Evolutionary conservation across 2,329 filamentous ascomycete species (phyloP).

Genomic region (Xylaria sp.): DNA sequence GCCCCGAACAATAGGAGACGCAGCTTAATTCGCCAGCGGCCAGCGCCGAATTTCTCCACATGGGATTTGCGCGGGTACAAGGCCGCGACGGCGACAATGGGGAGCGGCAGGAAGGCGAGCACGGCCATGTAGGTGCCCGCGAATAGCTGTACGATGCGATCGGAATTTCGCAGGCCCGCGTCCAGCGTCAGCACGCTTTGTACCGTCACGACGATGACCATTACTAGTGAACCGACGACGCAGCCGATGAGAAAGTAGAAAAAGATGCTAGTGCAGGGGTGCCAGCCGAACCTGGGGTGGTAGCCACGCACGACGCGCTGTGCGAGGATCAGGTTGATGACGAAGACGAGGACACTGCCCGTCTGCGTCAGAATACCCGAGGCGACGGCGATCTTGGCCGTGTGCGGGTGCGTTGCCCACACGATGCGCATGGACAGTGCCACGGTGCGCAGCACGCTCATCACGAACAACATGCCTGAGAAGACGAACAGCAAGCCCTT

Average conservation of each 20-base stretch:
- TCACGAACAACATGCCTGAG: slow-evolving; percentile 62
- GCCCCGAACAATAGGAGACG: slow-evolving; percentile 64
- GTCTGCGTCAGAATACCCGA: slow-evolving; percentile 74
- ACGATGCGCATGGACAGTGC: slow-evolving; percentile 59
- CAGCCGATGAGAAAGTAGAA: slow-evolving; percentile 66
- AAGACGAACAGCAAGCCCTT: slow-evolving; percentile 64
- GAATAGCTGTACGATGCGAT: slow-evolving; percentile 69
- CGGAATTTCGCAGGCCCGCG: slow-evolving; percentile 51
- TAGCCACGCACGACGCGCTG: slow-evolving; percentile 77
- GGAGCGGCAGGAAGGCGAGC: slow-evolving; percentile 59
- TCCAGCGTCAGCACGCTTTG: slow-evolving; percentile 72
- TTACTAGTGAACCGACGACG: slow-evolving; percentile 64
- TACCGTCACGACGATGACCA: slow-evolving; percentile 69
- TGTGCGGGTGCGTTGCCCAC: slow-evolving; percentile 53
- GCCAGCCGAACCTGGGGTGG: slow-evolving; percentile 76
- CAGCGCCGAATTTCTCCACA: slow-evolving; percentile 68
- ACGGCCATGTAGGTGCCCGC: slow-evolving; percentile 65
- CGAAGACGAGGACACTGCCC: slow-evolving; percentile 75
- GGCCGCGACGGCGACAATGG: slow-evolving; percentile 56
- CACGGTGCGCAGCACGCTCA: slow-evolving; percentile 60
- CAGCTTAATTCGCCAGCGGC: slow-evolving; percentile 71
- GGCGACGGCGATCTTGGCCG: slow-evolving; percentile 57
- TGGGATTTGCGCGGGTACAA: slow-evolving; percentile 50
- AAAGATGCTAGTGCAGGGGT: slow-evolving; percentile 51
- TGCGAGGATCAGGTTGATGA: slow-evolving; percentile 78